Evolutionary conservation across 2,329 filamentous ascomycete genomes (phyloP).

Genomic region (Pseudocercospora ulei): DNA sequence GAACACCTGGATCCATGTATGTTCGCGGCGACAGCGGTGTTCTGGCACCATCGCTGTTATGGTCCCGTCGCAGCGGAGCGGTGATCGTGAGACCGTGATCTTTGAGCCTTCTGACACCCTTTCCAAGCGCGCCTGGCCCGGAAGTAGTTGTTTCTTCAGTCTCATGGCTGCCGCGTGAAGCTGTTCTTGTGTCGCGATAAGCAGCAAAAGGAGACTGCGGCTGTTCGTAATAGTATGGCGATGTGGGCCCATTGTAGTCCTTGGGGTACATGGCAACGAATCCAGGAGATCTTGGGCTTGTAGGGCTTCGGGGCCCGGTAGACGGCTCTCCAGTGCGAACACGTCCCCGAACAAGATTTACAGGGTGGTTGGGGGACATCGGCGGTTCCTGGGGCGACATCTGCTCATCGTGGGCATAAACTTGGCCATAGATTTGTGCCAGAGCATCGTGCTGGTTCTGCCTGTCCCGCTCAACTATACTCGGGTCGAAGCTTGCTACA

Average conservation of each 20-base stretch:
- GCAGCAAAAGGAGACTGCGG: constrained; percentile 17
- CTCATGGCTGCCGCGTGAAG: constrained; percentile 37
- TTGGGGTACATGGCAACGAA: constrained; percentile 2
- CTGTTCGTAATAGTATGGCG: constrained; percentile 14
- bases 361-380: background rate
- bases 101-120: constrained; percentile 41
- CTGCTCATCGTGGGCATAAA: constrained; percentile 71
- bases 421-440: constrained; percentile 81
- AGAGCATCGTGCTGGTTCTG: constrained; percentile 70
- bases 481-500: constrained; percentile 62
- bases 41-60: constrained; percentile 41
- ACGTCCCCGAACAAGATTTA: constrained; percentile 7
- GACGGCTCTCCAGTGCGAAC: constrained; percentile 25
- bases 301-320: constrained; percentile 30
- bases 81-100: constrained; percentile 44
- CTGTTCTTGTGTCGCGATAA: constrained; percentile 27
- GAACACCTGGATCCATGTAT: constrained; percentile 46
- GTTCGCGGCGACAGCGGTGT: constrained; percentile 49
- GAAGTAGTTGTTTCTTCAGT: constrained; percentile 27
- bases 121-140: constrained; percentile 26
- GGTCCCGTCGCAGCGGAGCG: constrained; percentile 43
- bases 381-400: constrained; percentile 9
- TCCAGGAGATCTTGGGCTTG: constrained; percentile 26
- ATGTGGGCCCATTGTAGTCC: constrained; percentile 9
- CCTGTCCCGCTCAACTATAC: constrained; percentile 63